Base-by-base conservation (phyloP, 768 basidiomycete species). In the Gyrodon lividus region DNA sequence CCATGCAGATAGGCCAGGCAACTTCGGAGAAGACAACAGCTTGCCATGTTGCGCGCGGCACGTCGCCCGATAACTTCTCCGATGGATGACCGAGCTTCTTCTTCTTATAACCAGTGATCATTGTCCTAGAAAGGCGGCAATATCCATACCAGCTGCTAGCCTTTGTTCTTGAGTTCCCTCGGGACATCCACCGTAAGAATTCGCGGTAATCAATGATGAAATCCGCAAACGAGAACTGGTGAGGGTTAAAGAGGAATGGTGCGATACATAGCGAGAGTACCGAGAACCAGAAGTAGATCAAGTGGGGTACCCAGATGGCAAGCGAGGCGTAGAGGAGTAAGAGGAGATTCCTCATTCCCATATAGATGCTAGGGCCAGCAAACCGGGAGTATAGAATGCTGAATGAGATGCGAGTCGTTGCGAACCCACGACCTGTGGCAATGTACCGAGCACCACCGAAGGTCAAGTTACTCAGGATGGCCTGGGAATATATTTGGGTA, bases 101-200 rank as follows among this genome's bases (percentile, higher is more conserved):
- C 79, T 97, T 92, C 83, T 98, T 98, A 79, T 93, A 98, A 37
- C 97, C 97, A 16, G 97, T 98, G 59, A 98, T 97, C 83, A 91
- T 89, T 8, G 97, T 99, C 56, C 97, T 76, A 33, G 93, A 96
- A 52, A 98, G 81, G 60, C 97, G 92, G 69, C 97, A 99, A 72
- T 98, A 99, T 2, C 97, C 97, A 68, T 98, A 96, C 97, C 97
- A 99, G 58, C 92, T 95, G 73, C 96, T 98, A 44, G 91, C 89
- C 67, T 98, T 96, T 14, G 92, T 88, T 62, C 93, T 78, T 42
- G 97, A 97, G 72, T 98, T 99, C 50, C 97, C 97, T 51, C 97
- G 84, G 9, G 92, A 97, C 95, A 99, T 98, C 97, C 97, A 99
- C 43, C 97, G 86, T 43, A 99, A 71, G 77, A 95, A 98, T 67